Conservation (phyloP, 1,139 yeast species). For the Lodderomyces elongisporus region DNA sequence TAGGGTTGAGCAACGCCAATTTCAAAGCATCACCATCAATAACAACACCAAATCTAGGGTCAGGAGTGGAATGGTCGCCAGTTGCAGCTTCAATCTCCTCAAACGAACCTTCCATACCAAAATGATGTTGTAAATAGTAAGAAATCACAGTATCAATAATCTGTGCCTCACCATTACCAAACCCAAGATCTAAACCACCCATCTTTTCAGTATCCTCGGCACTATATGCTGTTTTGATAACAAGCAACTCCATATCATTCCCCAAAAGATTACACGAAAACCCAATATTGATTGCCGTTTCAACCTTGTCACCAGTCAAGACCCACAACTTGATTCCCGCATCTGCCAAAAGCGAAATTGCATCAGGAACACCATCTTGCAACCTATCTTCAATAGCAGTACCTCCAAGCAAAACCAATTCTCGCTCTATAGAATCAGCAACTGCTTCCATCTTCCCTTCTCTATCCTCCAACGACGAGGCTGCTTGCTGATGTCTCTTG, state of each 20-base stretch:
- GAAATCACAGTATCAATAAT: slow-evolving; percentile 54
- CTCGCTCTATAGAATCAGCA: slow-evolving; percentile 45
- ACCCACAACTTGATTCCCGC: slow-evolving; percentile 53
- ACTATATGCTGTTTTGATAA: slow-evolving; percentile 29
- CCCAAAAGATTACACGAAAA: slow-evolving; percentile 48
- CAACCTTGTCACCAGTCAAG: slow-evolving; percentile 48
- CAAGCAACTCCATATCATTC: slow-evolving; percentile 43
- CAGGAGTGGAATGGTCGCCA: slow-evolving; percentile 72
- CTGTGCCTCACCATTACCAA: slow-evolving; percentile 21
- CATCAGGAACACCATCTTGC: slow-evolving; percentile 50
- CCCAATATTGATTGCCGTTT: slow-evolving; percentile 49
- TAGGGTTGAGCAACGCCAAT: slow-evolving; percentile 56
- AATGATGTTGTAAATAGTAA: slow-evolving; percentile 57
- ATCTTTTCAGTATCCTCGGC: slow-evolving; percentile 28
- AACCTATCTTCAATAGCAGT: slow-evolving; percentile 49
- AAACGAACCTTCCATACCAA: slow-evolving; percentile 57
- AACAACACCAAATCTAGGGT: slow-evolving; percentile 72
- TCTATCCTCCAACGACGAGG: slow-evolving; percentile 39
- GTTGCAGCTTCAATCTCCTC: slow-evolving; percentile 60
- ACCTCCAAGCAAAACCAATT: slow-evolving; percentile 43
- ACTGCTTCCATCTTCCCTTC: slow-evolving; percentile 44
- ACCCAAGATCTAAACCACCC: slow-evolving; percentile 27
- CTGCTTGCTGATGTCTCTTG: slow-evolving; percentile 36
- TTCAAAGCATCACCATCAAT: slow-evolving; percentile 92
- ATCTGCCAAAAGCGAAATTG: slow-evolving; percentile 38